Conservation (phyloP, 805 yeast species). For the Citeromyces matritensis region DNA sequence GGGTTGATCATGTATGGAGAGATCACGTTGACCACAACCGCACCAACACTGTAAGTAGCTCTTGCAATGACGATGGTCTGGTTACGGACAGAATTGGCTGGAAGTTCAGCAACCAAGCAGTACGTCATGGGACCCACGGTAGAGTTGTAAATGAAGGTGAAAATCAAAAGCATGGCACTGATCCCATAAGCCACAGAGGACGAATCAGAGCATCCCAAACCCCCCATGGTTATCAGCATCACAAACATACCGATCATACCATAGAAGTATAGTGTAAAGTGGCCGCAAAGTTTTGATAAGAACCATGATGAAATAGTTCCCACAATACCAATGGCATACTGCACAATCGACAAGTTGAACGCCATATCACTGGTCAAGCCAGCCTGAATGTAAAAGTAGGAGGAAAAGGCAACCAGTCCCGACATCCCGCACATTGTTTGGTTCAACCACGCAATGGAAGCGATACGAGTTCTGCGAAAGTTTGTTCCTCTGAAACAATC, state of each 20-base stretch:
- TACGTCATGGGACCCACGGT: slow-evolving; percentile 24
- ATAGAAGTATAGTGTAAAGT: slow-evolving; percentile 12
- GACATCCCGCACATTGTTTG: slow-evolving; percentile 48
- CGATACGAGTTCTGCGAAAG: slow-evolving; percentile 28
- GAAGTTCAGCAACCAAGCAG: slow-evolving; percentile 21
- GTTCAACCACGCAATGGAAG: slow-evolving; percentile 34
- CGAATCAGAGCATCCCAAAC: slow-evolving; percentile 6
- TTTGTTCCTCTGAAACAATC: slow-evolving; percentile 36
- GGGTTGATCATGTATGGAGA: slow-evolving; percentile 37
- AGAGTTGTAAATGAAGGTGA: slow-evolving; percentile 17
- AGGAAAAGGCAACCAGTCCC: slow-evolving; percentile 46
- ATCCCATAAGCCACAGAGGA: too few relatives aligned
- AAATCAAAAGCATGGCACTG: slow-evolving; percentile 6
- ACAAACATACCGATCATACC: slow-evolving; percentile 4
- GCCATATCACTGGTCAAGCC: slow-evolving; percentile 7
- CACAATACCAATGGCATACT: slow-evolving; percentile 15
- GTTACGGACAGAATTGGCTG: slow-evolving; percentile 21
- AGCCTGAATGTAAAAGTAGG: slow-evolving; percentile 16
- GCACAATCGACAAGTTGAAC: slow-evolving; percentile 13
- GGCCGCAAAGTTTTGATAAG: slow-evolving; percentile 20
- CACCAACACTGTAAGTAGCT: slow-evolving; percentile 14
- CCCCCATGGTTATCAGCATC: slow-evolving; percentile 10
- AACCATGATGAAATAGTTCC: slow-evolving; percentile 23
- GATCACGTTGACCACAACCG: slow-evolving; percentile 19
- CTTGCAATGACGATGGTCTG: slow-evolving; percentile 21